phyloP scores from a whole-genome alignment of 176 grass and related monocot genomes.

The Thinopyrum elongatum region DNA sequence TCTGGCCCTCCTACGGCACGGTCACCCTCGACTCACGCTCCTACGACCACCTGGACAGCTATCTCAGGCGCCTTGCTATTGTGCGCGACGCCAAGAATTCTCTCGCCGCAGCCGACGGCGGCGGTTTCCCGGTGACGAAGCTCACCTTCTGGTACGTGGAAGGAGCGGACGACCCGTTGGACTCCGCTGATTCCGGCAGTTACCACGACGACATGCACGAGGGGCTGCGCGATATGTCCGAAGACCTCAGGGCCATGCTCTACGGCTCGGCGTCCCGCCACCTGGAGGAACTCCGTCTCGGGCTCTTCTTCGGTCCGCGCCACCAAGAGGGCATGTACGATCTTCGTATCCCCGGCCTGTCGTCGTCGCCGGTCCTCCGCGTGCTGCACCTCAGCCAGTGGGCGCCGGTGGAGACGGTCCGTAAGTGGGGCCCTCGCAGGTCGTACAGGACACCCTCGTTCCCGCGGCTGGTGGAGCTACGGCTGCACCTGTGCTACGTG shows the following conservation, averaged over 20 bases:
- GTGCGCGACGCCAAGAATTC: not conserved
- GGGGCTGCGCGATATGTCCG: not conserved
- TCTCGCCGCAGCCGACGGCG: not conserved
- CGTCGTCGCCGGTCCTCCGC: not conserved
- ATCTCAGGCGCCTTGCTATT: not conserved
- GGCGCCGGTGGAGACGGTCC: not conserved
- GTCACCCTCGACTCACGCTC: not conserved
- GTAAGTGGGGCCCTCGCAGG: not conserved
- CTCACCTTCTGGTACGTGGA: not conserved
- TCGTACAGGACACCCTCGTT: not conserved
- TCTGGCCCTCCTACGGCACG: not conserved
- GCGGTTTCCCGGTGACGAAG: not conserved
- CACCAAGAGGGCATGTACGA: not conserved
- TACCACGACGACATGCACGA: not conserved
- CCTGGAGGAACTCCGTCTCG: not conserved
- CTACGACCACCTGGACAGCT: not conserved
- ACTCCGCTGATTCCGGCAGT: rapidly evolving
- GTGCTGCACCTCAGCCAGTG: not conserved
- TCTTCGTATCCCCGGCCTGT: not conserved
- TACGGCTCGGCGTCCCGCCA: not conserved
- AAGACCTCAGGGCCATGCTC: not conserved
- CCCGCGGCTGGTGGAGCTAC: not conserved
- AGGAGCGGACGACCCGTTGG: not conserved
- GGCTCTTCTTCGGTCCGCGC: not conserved
- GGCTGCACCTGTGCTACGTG: not conserved